Conservation (phyloP, 176 grass and related monocot genomes). For the Eragrostis nindensis region DNA sequence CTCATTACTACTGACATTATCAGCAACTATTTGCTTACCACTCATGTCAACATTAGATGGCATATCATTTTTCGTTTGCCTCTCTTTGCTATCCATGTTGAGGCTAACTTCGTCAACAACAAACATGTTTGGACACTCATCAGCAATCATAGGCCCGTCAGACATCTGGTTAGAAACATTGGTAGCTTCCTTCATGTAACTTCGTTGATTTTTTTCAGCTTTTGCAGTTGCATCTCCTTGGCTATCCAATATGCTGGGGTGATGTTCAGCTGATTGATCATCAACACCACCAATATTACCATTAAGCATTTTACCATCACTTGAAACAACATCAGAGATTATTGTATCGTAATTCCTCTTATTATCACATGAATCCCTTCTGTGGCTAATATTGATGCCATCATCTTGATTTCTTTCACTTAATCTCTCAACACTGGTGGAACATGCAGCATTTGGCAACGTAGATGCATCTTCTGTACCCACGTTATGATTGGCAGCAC, state of each 20-base stretch:
- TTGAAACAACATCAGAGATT: background rate
- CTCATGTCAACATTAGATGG: too few relatives aligned
- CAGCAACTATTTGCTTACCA: too few relatives aligned
- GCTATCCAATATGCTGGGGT: too few relatives aligned
- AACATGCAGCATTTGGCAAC: background rate
- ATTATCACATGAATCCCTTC: constrained; percentile 4
- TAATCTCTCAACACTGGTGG: background rate
- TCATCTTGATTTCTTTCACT: constrained; percentile 33
- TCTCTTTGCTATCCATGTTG: too few relatives aligned
- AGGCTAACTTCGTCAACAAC: too few relatives aligned
- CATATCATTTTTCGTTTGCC: too few relatives aligned
- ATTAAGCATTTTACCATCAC: constrained; percentile 13
- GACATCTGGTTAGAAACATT: constrained; percentile 23
- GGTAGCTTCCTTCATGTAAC: constrained; percentile 7
- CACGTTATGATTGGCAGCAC: background rate
- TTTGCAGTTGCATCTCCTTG: too few relatives aligned
- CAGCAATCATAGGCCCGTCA: background rate
- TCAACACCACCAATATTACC: constrained; percentile 18
- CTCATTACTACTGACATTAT: too few relatives aligned
- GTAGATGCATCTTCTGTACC: constrained; percentile 7
- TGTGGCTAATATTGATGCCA: background rate
- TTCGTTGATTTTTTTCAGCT: too few relatives aligned
- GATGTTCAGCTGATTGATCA: background rate
- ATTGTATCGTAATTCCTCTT: constrained; percentile 12
- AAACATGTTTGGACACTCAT: too few relatives aligned